phyloP scores from a whole-genome alignment of 768 basidiomycete species.

The Leccinum obscurum region DNA sequence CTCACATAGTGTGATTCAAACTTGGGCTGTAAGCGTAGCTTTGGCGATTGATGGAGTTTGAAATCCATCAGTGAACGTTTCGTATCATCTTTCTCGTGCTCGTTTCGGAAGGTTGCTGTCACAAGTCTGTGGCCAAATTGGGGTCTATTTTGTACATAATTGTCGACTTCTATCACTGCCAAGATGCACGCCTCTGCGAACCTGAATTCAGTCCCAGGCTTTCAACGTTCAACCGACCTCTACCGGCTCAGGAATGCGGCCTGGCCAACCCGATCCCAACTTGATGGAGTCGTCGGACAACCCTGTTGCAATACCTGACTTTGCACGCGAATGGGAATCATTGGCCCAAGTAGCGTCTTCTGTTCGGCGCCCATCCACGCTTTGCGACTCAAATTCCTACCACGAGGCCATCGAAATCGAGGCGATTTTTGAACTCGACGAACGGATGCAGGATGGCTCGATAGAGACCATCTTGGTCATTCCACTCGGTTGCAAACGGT shows the following conservation, averaged over 20 bases:
- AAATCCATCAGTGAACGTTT: too few species aligned
- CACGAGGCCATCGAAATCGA: constrained; percentile 21
- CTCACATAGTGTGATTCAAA: too few species aligned
- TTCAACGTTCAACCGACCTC: not conserved
- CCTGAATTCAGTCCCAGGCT: not conserved
- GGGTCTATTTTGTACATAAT: not conserved
- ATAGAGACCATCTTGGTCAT: constrained; percentile 23
- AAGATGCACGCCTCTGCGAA: not conserved
- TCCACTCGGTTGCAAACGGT: constrained; percentile 20
- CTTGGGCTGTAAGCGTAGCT: too few species aligned
- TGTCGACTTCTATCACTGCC: not conserved
- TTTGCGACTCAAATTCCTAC: constrained; percentile 18
- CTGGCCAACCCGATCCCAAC: not conserved
- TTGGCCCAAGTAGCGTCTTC: constrained; percentile 8
- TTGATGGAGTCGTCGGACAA: not conserved
- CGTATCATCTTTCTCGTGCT: too few species aligned
- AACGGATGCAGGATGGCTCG: constrained; percentile 9
- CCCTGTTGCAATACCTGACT: constrained; percentile 11
- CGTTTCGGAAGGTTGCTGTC: not conserved
- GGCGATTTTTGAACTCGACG: constrained; percentile 31
- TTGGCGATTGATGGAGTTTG: too few species aligned
- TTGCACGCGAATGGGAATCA: constrained; percentile 24
- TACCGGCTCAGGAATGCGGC: constrained; percentile 10
- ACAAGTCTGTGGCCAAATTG: not conserved
- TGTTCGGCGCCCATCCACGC: constrained; percentile 29